A percentile compares a stretch with the other conserved stretches of the same genome.
Conservation (phyloP, 208 protist genomes). For the Wallacemonas sp. region DNA sequence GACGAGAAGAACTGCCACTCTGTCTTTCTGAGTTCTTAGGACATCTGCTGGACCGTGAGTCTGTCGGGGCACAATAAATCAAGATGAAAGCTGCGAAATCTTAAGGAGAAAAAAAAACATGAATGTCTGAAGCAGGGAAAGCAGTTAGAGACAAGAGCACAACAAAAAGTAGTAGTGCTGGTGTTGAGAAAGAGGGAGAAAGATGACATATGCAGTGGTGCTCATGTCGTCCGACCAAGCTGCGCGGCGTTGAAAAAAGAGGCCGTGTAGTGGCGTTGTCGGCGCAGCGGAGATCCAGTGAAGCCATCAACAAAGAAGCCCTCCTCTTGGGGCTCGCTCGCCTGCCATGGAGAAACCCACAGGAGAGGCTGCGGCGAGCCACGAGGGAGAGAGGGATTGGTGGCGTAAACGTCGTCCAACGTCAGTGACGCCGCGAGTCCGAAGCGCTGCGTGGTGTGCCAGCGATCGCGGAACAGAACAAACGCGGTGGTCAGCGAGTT, state of each 20-base stretch:
- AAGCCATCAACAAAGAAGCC: slow-evolving; percentile 5
- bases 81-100: not conserved
- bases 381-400: not conserved
- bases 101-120: not conserved
- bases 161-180: slow-evolving; percentile 2
- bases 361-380: slow-evolving; percentile 36
- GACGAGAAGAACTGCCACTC: too few relatives aligned
- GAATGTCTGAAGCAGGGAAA: not conserved
- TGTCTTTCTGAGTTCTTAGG: too few relatives aligned
- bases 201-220: not conserved
- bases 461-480: slow-evolving; percentile 30
- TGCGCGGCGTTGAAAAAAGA: slow-evolving; percentile 46
- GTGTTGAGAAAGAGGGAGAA: slow-evolving; percentile 11
- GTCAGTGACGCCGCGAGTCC: slow-evolving; percentile 16
- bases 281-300: slow-evolving; percentile 14
- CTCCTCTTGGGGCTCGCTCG: not conserved
- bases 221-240: slow-evolving; percentile 5
- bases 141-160: slow-evolving; percentile 3
- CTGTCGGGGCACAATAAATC: too few relatives aligned
- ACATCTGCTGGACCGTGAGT: too few relatives aligned
- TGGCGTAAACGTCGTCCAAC: slow-evolving; percentile 21
- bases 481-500: slow-evolving; percentile 36
- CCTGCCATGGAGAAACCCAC: slow-evolving; percentile 31
- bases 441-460: slow-evolving; percentile 24
- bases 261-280: slow-evolving; percentile 15